Percentiles rank a stretch among this genome's conserved stretches.
Evolutionary conservation across 192 early-diverging fungal species (phyloP).

Genomic region (Podila epicladia): DNA sequence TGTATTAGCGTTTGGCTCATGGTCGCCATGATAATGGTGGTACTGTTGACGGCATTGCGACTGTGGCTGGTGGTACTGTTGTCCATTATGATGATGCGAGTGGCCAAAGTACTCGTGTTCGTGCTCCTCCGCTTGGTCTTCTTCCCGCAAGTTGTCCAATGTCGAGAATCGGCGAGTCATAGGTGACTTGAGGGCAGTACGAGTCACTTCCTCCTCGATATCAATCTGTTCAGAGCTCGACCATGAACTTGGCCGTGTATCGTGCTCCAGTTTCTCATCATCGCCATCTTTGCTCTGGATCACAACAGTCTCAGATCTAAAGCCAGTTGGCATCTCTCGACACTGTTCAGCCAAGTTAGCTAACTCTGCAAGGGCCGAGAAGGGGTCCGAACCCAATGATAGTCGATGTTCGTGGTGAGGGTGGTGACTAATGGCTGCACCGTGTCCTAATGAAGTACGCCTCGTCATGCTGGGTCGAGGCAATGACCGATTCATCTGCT

Average conservation of each 20-base stretch:
- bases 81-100: neutral
- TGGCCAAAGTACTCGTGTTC: neutral
- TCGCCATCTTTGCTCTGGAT: conserved; percentile 18
- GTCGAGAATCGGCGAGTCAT: conserved; percentile 32
- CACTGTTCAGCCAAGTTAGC: conserved; percentile 38
- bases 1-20: neutral
- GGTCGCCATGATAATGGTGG: neutral
- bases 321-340: conserved; percentile 14
- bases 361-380: conserved; percentile 41
- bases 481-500: conserved; percentile 30
- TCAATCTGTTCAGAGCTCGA: neutral
- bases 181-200: conserved; percentile 7
- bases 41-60: neutral
- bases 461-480: conserved; percentile 37
- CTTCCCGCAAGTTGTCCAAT: conserved; percentile 26
- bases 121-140: conserved; percentile 24
- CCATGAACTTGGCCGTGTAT: neutral
- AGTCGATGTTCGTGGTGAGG: conserved; percentile 12
- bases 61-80: neutral
- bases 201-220: conserved; percentile 19
- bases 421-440: neutral
- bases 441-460: conserved; percentile 26
- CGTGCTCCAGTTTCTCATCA: neutral
- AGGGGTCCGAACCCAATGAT: conserved; percentile 23
- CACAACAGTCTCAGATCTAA: conserved; percentile 7